phyloP scores from a whole-genome alignment of 257 asterid genomes.

The Fraxinus anomala region DNA sequence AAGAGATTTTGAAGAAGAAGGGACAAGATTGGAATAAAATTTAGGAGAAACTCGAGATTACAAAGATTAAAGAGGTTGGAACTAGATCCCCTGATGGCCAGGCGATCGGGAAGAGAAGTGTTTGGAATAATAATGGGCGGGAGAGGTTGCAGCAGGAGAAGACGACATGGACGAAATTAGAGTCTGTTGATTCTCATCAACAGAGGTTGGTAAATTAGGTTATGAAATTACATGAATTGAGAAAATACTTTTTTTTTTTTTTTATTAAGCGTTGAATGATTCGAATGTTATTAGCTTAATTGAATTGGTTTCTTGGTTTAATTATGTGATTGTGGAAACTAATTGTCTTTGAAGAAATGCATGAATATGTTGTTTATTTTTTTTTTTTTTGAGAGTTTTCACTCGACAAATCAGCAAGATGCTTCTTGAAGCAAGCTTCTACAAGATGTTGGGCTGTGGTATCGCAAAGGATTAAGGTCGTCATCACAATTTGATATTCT shows the following conservation, averaged over 20 bases:
- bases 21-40: slow-evolving; percentile 91
- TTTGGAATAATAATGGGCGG: slow-evolving; percentile 64
- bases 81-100: slow-evolving; percentile 38
- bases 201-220: slow-evolving; percentile 57
- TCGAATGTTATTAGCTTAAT: too few relatives aligned
- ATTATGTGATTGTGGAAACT: too few relatives aligned
- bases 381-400: slow-evolving; percentile 50
- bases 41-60: slow-evolving; percentile 69
- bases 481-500: too few relatives aligned
- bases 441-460: slow-evolving; percentile 83
- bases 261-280: too few relatives aligned
- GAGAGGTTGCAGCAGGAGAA: slow-evolving; percentile 45
- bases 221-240: slow-evolving; percentile 10
- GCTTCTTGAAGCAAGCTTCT: slow-evolving; percentile 85
- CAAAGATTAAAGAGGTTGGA: slow-evolving; percentile 51
- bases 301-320: too few relatives aligned
- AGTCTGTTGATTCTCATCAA: slow-evolving; percentile 48
- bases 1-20: slow-evolving; percentile 92
- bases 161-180: slow-evolving; percentile 78
- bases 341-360: too few relatives aligned
- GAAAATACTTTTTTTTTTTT: slow-evolving; percentile 20
- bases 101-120: slow-evolving; percentile 42
- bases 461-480: slow-evolving; percentile 76
- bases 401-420: slow-evolving; percentile 46
- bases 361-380: too few relatives aligned